Evolutionary conservation across 805 yeast species (phyloP), one percentile per base, ranked within the genome.

Genomic region (Kuraishia hungarica): DNA sequence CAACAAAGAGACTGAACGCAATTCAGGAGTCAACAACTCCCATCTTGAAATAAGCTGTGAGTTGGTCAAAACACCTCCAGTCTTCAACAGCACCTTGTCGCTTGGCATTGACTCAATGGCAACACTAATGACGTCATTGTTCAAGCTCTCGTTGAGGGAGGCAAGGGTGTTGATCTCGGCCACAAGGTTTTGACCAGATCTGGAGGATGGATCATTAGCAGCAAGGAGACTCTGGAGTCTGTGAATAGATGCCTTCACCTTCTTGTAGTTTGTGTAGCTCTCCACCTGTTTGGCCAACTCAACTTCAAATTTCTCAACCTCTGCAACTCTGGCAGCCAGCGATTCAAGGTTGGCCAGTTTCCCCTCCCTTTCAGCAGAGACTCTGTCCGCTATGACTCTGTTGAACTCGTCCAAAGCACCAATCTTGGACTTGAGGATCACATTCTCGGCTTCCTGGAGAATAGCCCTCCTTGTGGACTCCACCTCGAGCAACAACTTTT

Each of bases 1-100:
- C 58, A 92, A 80, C 62, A 94, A 74, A 3, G 97, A 84, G 7
- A 96, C 92, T 29, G 90, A 82, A 70, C 96, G 85, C 66, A 94
- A 81, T 72, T 93, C 96, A 17, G 96, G 94, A 22, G 80, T 84
- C 57, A 94, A 77, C 54, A 84, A 73, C 60, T 83, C 81, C 89
- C 96, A 89, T 64, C 96, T 83, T 48, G 87, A 77, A 58, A 86
- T 78, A 51, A 91, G 76, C 72, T 91, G 97, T 26, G 90, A 80
- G 59, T 81, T 83, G 15, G 96, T 83, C 59, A 92, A 75, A 26
- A 93, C 82, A 47, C 96, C 88, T 35, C 73, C 73, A 26, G 72
- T 68, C 19, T 67, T 61, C 47, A 72, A 60, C 53, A 74, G 67
- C 2, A 73, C 74, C 10, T 70, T 71, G 17, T 68, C 66, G 2